These are phyloP conservation scores for Schwanniomyces pseudopolymorphus DNA, from an alignment of 805 yeast species.

Conservation along the genomic window DNA sequence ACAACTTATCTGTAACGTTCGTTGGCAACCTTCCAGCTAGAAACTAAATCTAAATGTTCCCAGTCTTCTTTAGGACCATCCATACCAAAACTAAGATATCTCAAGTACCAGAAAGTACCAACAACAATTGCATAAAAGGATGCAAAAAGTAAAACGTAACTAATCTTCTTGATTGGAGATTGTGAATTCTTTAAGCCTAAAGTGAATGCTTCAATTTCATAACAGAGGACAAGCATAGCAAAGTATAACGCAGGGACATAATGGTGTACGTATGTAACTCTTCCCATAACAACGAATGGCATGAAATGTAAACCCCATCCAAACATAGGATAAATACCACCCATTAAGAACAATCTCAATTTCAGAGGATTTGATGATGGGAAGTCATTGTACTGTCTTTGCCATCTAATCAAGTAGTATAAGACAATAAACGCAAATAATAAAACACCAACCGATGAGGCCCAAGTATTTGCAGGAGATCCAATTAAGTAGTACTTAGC, in stretches of 20 bases:
- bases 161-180: slow-evolving; percentile 14
- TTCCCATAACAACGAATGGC: slow-evolving; percentile 91
- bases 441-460: slow-evolving; percentile 62
- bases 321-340: slow-evolving; percentile 80
- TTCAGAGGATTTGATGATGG: slow-evolving; percentile 39
- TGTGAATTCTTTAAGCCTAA: slow-evolving; percentile 18
- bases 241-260: slow-evolving; percentile 93
- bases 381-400: slow-evolving; percentile 67
- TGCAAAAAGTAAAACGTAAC: slow-evolving; percentile 23
- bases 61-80: slow-evolving; percentile 43
- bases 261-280: slow-evolving; percentile 96
- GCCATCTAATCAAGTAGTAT: slow-evolving; percentile 54
- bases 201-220: slow-evolving; percentile 52
- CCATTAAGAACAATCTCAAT: slow-evolving; percentile 56
- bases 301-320: slow-evolving; percentile 89
- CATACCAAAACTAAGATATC: slow-evolving; percentile 43
- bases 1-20: slow-evolving; percentile 26
- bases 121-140: slow-evolving; percentile 31
- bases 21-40: slow-evolving; percentile 42
- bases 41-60: slow-evolving; percentile 38
- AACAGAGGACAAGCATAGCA: slow-evolving; percentile 78
- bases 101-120: slow-evolving; percentile 43
- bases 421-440: slow-evolving; percentile 48
- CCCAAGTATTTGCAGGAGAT: slow-evolving; percentile 69
- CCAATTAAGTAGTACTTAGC: slow-evolving; percentile 67